Percentiles rank a stretch among this genome's conserved stretches.
phyloP scores from a whole-genome alignment of 2,329 filamentous ascomycete genomes.

The Colletotrichum graminicola region DNA sequence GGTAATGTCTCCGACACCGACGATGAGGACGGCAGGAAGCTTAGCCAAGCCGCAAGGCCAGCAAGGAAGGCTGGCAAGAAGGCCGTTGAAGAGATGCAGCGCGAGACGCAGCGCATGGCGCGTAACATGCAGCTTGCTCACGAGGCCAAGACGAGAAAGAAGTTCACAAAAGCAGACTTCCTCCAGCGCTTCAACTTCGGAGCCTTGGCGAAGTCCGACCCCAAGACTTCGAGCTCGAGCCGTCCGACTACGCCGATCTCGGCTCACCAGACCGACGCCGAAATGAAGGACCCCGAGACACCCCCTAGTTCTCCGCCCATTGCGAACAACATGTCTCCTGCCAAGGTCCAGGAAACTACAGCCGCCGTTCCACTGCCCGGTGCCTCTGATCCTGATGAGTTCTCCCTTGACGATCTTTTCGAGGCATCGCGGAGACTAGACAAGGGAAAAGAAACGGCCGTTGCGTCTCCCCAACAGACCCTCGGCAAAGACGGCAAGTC shows the following conservation, averaged over 20 bases:
- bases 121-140: conserved; percentile 93
- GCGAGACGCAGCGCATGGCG: conserved; percentile 91
- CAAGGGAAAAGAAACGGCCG: conserved; percentile 66
- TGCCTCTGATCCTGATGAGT: conserved; percentile 47
- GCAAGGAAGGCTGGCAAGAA: conserved; percentile 92
- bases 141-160: conserved; percentile 91
- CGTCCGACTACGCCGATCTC: conserved; percentile 62
- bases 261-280: conserved; percentile 61
- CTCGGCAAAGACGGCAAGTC: conserved; percentile 48
- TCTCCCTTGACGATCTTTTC: conserved; percentile 54
- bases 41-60: conserved; percentile 78
- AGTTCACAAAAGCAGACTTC: conserved; percentile 84
- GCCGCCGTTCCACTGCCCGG: conserved; percentile 30
- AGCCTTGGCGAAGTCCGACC: conserved; percentile 48
- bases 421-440: conserved; percentile 53
- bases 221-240: conserved; percentile 67
- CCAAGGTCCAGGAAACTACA: conserved; percentile 28
- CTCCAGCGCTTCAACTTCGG: conserved; percentile 87
- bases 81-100: conserved; percentile 92
- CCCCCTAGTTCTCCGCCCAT: conserved; percentile 78
- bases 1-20: conserved; percentile 70
- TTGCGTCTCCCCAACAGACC: conserved; percentile 19
- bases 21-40: conserved; percentile 71
- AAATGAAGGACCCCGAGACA: conserved; percentile 67
- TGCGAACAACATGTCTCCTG: conserved; percentile 48